These are phyloP conservation scores for Clathrospora elynae DNA, from an alignment of 2,329 filamentous ascomycete genomes.

Conservation along the genomic window DNA sequence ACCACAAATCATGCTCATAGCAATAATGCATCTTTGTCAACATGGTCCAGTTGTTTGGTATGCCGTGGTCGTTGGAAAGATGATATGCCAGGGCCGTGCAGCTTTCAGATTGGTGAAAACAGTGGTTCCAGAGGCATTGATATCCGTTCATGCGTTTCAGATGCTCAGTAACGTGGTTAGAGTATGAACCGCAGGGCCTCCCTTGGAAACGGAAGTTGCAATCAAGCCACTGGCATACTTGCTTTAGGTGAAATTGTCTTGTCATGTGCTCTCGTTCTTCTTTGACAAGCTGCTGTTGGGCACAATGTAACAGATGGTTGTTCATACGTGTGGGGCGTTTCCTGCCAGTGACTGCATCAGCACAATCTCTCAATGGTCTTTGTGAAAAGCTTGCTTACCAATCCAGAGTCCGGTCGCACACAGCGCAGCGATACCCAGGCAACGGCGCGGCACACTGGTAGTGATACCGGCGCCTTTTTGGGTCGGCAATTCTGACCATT, in stretches of 20 bases:
- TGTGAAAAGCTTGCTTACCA: neutral
- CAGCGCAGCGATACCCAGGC: too few species aligned
- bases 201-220: neutral
- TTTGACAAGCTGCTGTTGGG: neutral
- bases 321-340: neutral
- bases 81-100: neutral
- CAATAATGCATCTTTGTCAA: constrained; percentile 1
- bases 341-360: neutral
- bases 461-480: too few species aligned
- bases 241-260: neutral
- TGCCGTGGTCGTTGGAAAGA: neutral
- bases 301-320: constrained; percentile 1
- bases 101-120: neutral
- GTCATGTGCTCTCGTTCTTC: neutral
- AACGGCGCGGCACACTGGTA: too few species aligned
- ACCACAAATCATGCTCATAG: constrained; percentile 1
- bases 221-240: neutral
- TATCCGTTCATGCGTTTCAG: neutral
- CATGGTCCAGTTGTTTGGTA: constrained; percentile 2
- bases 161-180: constrained; percentile 1
- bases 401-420: too few species aligned
- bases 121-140: neutral
- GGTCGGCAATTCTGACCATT: too few species aligned
- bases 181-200: neutral
- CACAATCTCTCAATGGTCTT: neutral